phyloP scores from a whole-genome alignment of 163 green algal species.

The Trebouxia gelatinosa region DNA sequence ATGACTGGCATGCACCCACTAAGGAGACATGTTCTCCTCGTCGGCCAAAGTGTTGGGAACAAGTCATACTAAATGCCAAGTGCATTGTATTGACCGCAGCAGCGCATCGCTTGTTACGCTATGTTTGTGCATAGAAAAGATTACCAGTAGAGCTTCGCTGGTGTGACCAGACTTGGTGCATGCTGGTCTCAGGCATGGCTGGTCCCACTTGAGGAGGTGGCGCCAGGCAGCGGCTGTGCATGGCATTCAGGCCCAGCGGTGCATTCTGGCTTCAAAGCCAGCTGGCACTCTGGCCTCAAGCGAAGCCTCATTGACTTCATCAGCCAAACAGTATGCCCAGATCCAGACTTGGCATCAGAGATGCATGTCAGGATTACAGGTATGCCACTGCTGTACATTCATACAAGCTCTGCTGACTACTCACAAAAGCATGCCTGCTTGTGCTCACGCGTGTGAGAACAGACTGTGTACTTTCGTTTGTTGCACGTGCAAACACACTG shows the following conservation, averaged over 20 bases:
- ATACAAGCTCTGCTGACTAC: neutral
- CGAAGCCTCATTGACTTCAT: neutral
- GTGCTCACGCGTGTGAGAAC: no score
- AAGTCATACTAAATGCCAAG: no score
- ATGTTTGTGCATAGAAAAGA: no score
- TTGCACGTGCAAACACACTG: no score
- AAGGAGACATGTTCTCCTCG: no score
- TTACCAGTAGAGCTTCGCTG: neutral
- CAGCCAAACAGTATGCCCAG: neutral
- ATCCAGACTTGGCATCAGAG: neutral
- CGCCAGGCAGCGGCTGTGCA: neutral
- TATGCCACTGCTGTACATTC: no score
- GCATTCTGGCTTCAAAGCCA: neutral
- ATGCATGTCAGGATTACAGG: neutral
- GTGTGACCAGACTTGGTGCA: no score
- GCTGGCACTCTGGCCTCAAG: neutral
- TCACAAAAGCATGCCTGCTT: no score
- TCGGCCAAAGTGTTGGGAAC: no score
- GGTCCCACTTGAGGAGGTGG: neutral
- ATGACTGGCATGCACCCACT: no score
- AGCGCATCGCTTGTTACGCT: no score
- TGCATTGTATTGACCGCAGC: no score
- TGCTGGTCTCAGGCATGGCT: neutral
- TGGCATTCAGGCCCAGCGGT: neutral
- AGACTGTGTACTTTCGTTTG: neutral